Base-by-base conservation (phyloP, 805 yeast genomes). In the Candida patagonica region DNA sequence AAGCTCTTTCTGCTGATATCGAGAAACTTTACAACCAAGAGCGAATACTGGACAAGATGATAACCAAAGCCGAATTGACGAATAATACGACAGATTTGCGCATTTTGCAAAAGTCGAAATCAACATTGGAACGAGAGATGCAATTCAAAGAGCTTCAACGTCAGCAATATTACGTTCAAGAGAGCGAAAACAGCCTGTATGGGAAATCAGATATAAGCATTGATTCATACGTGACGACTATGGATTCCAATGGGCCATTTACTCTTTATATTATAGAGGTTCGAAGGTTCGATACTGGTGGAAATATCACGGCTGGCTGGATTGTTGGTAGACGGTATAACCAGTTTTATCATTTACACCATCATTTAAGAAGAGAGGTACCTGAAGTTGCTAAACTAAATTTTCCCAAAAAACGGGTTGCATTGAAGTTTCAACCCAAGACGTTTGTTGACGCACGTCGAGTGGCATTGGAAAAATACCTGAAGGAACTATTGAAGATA, bases 301-400 rank as follows among this genome's bases (percentile, higher is more conserved):
- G 64, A 2, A 55, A 62, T 6, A 67, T 70, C 4, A 65, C 73
- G 2, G 85, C 88, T 0, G 81, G 85, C 0, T 89, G 96, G 96
- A 76, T 84, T 39, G 82, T 87, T n/a, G 89, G 95, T 0, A 64
- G 96, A 49, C 66, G 97, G 42, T 88, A 78, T 54, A 83, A 83
- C 50, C 96, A 89, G 54, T 88, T 88, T 57, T 77, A 69, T 59
- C 73, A 71, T 45, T 63, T 88, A 25, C 77, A 88, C 53, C 75
- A 74, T 44, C 76, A 81, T 45, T 60, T 88, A 48, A 73, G 68
- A 42, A 56, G 58, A 2, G 64, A 60, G 32, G 79, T 76, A 49
- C 70, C 76, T 0, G 64, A 60, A 34, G 76, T 80, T 2, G 59
- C 64, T 5, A 56, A 55, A 2, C 50, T 80, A 12, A 70, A 65